A percentile compares a stretch with the other conserved stretches of the same genome.
phyloP scores from a whole-genome alignment of 2,329 filamentous ascomycete species.

The Fusarium foetens region DNA sequence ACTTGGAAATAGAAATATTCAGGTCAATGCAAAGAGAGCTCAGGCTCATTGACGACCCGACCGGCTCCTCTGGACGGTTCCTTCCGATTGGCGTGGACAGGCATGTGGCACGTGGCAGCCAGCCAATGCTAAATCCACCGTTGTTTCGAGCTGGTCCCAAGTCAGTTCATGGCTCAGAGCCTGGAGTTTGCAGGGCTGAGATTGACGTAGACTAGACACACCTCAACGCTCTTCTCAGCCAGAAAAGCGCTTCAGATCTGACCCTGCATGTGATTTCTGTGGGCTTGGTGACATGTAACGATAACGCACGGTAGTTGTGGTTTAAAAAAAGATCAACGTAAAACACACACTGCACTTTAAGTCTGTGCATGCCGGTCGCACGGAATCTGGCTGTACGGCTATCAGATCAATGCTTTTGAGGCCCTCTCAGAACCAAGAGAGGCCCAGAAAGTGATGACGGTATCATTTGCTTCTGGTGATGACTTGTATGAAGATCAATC shows the following conservation, averaged over 20 bases:
- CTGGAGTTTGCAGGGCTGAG: constrained; percentile 18
- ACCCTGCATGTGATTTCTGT: constrained; percentile 7
- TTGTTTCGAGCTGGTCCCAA: constrained; percentile 44
- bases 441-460: constrained; percentile 8
- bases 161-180: constrained; percentile 31
- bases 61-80: not conserved
- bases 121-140: constrained; percentile 36
- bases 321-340: constrained; percentile 8
- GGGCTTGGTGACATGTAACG: constrained; percentile 11
- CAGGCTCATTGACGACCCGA: constrained; percentile 6
- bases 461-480: not conserved
- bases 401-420: constrained; percentile 16
- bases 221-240: constrained; percentile 5
- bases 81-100: constrained; percentile 39
- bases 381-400: constrained; percentile 1
- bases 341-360: constrained; percentile 7
- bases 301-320: constrained; percentile 2
- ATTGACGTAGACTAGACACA: constrained; percentile 15
- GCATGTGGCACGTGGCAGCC: constrained; percentile 40
- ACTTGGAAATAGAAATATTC: not conserved
- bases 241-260: constrained; percentile 7
- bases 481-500: not conserved
- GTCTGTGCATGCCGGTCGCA: constrained; percentile 27
- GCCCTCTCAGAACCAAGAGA: not conserved
- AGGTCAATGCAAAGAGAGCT: constrained; percentile 5